Base-by-base conservation (phyloP, 345 rosid species). In the Euphorbia lathyris region DNA sequence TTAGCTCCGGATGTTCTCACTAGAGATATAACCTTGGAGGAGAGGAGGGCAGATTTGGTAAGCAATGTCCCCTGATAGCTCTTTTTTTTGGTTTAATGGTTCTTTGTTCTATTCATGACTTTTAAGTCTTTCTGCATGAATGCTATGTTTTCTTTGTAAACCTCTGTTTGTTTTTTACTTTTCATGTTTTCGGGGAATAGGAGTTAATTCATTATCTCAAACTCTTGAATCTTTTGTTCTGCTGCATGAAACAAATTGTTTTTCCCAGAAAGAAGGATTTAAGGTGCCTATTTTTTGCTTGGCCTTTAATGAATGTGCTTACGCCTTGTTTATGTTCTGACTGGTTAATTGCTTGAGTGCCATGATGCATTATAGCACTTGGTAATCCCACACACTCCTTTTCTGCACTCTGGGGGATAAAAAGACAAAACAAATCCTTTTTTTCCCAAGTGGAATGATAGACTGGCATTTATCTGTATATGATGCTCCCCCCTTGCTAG, bases 21-120 rank as follows among this genome's bases (percentile, higher is more conserved):
- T 3, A 81, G 80, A 78, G 97, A 95, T 72, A 76, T 80, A 26
- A 81, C 90, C 7, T 58, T 95, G 81, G 93, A 85, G 82, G 99
- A 92, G 85, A 88, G 97, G 76, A 87, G 99, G 78, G 96, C 97
- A 78, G 99, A 92, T 84, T 74, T 90, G 98, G 98, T 94, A 84
- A 75, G 86, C 71, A 27, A 40, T 11, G 22, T 22, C 7, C 32
- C 71, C 52, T 67, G 2, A 20, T 4, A 7, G 51, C 9, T n/a
- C 3, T 11, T 9, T 22, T 34, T n/a, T 25, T 61, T 13, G 32
- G 19, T 68, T 67, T 71, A 26, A 8, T 20, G 6, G 8, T 47
- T 13, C 34, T 62, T 8, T 19, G 0, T 12, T 40, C 27, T 8
- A 36, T 12, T 52, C 25, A 22, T 40, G 29, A 20, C 14, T 23